phyloP scores from a whole-genome alignment of 2,329 filamentous ascomycete species.

The Alternaria angustiovoidea region DNA sequence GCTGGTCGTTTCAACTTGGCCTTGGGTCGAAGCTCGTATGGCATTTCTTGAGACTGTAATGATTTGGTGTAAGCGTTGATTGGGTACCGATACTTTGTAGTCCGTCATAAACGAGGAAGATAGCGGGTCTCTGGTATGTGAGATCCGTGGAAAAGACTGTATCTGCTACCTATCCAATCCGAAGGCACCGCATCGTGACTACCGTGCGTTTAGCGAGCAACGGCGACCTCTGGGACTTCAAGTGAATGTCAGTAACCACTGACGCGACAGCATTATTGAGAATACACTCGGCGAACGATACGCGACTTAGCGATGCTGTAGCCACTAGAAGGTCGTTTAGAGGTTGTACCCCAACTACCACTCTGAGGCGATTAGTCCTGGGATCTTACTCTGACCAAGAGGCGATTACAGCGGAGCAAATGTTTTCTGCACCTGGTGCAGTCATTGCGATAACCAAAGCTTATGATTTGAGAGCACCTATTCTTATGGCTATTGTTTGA shows the following conservation, averaged over 20 bases:
- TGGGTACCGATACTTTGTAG: background rate
- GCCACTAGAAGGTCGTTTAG: background rate
- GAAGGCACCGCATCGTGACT: background rate
- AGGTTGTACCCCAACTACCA: background rate
- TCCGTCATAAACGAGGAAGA: background rate
- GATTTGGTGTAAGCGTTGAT: background rate
- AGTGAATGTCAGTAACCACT: constrained; percentile 4
- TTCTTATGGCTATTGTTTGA: background rate
- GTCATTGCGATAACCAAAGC: background rate
- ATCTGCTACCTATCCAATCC: background rate
- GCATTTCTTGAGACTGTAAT: background rate
- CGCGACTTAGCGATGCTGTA: background rate
- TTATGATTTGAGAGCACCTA: background rate
- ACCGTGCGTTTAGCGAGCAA: background rate
- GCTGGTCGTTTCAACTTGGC: constrained; percentile 7
- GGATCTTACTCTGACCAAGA: background rate
- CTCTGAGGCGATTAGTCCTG: background rate
- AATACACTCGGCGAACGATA: background rate
- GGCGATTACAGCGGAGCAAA: background rate
- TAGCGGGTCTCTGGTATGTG: background rate
- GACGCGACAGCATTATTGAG: background rate
- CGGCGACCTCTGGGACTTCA: background rate
- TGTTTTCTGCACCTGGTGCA: background rate
- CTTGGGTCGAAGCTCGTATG: constrained; percentile 7
- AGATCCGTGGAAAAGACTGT: background rate